Percentiles rank a stretch among this genome's conserved stretches.
Conservation (phyloP, 495 filamentous ascomycete genomes). For the Talaromyces nanjingensis region DNA sequence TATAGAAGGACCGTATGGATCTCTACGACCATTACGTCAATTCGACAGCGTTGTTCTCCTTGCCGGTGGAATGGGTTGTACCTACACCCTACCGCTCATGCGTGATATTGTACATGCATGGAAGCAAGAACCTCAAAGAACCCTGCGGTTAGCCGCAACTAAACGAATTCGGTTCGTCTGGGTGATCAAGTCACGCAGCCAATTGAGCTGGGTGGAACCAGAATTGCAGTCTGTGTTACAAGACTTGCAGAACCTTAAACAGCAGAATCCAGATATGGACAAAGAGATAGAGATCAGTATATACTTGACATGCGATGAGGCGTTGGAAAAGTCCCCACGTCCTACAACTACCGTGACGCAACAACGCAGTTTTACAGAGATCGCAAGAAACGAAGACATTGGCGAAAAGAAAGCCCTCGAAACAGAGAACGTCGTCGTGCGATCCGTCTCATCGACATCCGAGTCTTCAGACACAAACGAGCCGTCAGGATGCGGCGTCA, state of each 20-base stretch:
- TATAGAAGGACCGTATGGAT: conserved; percentile 49
- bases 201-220: conserved; percentile 62
- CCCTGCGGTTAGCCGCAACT: conserved; percentile 37
- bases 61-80: conserved; percentile 54
- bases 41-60: conserved; percentile 56
- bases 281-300: conserved; percentile 47
- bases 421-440: conserved; percentile 17
- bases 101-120: conserved; percentile 41
- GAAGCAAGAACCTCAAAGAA: conserved; percentile 20
- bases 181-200: conserved; percentile 60
- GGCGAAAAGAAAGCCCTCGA: conserved; percentile 11
- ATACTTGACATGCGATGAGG: conserved; percentile 55
- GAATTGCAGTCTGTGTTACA: conserved; percentile 52
- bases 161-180: conserved; percentile 65
- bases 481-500: conserved; percentile 23
- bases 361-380: neutral
- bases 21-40: conserved; percentile 38
- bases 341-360: neutral
- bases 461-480: neutral
- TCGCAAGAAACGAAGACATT: conserved; percentile 4
- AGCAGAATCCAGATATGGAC: conserved; percentile 21
- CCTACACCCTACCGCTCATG: conserved; percentile 47
- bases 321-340: conserved; percentile 15
- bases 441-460: conserved; percentile 14
- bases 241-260: conserved; percentile 35